Percentiles rank a stretch among this genome's conserved stretches.
Conservation (phyloP, 2,329 filamentous ascomycete genomes). For the Aspergillus sp. region DNA sequence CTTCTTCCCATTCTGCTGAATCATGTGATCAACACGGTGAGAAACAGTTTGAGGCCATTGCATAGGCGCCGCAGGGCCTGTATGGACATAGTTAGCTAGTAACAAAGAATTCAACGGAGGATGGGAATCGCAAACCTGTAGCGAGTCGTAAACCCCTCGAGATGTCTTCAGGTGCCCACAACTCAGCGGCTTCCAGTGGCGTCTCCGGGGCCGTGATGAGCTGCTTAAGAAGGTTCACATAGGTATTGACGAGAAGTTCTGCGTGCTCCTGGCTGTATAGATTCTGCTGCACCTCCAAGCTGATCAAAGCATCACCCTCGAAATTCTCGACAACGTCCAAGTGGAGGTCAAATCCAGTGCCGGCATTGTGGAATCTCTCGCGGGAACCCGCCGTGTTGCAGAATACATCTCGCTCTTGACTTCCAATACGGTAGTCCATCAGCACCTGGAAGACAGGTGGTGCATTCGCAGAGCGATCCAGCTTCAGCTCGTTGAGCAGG, state of each 20-base stretch:
- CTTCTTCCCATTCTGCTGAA: slow-evolving; percentile 6
- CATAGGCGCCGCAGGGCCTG: neutral
- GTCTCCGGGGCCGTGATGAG: neutral
- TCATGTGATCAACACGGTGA: slow-evolving; percentile 34
- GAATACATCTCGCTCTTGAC: slow-evolving; percentile 21
- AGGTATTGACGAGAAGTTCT: neutral
- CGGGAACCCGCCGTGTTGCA: slow-evolving; percentile 11
- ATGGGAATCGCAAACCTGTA: neutral
- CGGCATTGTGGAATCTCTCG: slow-evolving; percentile 10
- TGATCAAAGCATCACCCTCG: slow-evolving; percentile 3
- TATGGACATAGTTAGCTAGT: neutral
- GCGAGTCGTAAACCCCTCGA: too few species aligned
- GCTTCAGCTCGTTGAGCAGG: slow-evolving; percentile 41
- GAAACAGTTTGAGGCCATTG: slow-evolving; percentile 30
- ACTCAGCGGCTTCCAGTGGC: neutral
- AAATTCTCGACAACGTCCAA: slow-evolving; percentile 35
- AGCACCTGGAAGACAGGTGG: slow-evolving; percentile 49
- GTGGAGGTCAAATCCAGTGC: slow-evolving; percentile 27
- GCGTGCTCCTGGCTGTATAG: slow-evolving; percentile 21
- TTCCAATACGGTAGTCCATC: slow-evolving; percentile 42
- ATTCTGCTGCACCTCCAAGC: slow-evolving; percentile 23
- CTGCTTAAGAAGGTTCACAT: neutral
- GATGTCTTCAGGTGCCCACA: neutral
- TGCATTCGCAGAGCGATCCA: slow-evolving; percentile 33
- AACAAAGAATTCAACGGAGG: neutral